These are phyloP conservation scores for Mycosarcoma mackinlayi DNA, from an alignment of 1,284 basidiomycete genomes.

Conservation along the genomic window DNA sequence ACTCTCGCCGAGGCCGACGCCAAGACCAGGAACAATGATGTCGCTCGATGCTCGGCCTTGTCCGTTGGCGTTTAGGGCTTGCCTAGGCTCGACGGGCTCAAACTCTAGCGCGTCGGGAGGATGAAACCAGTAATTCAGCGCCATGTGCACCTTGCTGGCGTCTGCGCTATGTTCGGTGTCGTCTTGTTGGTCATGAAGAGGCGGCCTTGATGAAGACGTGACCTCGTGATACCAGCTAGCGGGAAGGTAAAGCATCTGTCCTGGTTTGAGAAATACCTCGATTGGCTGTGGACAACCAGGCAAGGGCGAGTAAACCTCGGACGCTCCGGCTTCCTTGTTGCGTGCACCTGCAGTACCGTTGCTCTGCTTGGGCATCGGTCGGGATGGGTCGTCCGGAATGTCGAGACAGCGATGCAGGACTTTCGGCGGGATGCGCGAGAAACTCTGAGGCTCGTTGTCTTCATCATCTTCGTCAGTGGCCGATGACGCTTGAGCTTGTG, in stretches of 20 bases:
- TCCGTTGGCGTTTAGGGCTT: neutral
- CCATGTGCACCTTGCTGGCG: constrained; percentile 59
- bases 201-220: constrained; percentile 51
- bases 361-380: neutral
- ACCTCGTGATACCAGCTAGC: constrained; percentile 68
- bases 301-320: constrained; percentile 16
- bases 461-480: constrained; percentile 13
- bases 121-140: constrained; percentile 68
- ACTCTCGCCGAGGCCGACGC: constrained; percentile 29
- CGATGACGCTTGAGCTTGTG: constrained; percentile 8
- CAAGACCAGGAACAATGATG: constrained; percentile 17
- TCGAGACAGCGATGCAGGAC: constrained; percentile 55
- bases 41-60: constrained; percentile 21
- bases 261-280: constrained; percentile 58
- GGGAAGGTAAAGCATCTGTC: constrained; percentile 67
- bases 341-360: constrained; percentile 1
- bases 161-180: neutral
- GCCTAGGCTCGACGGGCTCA: constrained; percentile 25
- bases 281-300: constrained; percentile 60
- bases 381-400: constrained; percentile 37
- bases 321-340: constrained; percentile 10
- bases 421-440: constrained; percentile 57
- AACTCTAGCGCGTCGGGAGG: constrained; percentile 59
- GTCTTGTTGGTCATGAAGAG: constrained; percentile 6
- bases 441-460: constrained; percentile 61